Evolutionary conservation across 768 basidiomycete genomes (phyloP).

Genomic region (Epithele typhae): DNA sequence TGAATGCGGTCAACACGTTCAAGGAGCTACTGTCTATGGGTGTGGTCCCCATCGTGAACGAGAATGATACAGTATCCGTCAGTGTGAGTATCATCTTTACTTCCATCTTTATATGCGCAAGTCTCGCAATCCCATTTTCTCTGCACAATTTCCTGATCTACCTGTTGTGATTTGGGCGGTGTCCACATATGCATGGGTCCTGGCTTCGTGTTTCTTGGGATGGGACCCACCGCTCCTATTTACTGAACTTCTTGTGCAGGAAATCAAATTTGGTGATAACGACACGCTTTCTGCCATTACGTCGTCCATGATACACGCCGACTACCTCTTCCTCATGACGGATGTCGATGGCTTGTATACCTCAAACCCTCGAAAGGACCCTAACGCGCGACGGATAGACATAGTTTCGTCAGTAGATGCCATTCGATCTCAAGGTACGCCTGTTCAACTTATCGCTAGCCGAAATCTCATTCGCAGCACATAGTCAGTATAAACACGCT

Average conservation of each 20-base stretch:
- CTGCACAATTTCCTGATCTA: neutral
- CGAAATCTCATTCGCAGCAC: neutral
- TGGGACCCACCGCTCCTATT: neutral
- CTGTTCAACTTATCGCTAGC: neutral
- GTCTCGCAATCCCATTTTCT: too few relatives aligned
- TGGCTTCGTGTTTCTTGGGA: neutral
- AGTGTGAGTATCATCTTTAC: conserved; percentile 55
- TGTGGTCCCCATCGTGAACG: conserved; percentile 97
- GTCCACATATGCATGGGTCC: neutral
- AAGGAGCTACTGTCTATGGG: conserved; percentile 90
- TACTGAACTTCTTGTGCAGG: conserved; percentile 41
- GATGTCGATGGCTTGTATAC: conserved; percentile 97
- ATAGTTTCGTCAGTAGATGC: conserved; percentile 78
- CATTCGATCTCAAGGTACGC: conserved; percentile 75
- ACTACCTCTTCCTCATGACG: conserved; percentile 93
- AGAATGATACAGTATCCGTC: conserved; percentile 98
- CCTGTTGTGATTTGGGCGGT: neutral
- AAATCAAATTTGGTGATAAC: conserved; percentile 99
- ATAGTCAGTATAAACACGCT: conserved; percentile 89
- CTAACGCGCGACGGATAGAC: conserved; percentile 72
- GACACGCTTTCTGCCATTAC: conserved; percentile 98
- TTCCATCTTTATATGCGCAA: too few relatives aligned
- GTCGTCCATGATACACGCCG: conserved; percentile 95
- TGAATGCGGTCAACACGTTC: conserved; percentile 96
- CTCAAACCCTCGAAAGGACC: conserved; percentile 90